phyloP scores from a whole-genome alignment of 2,329 filamentous ascomycete genomes.

The Seiridium cupressi region DNA sequence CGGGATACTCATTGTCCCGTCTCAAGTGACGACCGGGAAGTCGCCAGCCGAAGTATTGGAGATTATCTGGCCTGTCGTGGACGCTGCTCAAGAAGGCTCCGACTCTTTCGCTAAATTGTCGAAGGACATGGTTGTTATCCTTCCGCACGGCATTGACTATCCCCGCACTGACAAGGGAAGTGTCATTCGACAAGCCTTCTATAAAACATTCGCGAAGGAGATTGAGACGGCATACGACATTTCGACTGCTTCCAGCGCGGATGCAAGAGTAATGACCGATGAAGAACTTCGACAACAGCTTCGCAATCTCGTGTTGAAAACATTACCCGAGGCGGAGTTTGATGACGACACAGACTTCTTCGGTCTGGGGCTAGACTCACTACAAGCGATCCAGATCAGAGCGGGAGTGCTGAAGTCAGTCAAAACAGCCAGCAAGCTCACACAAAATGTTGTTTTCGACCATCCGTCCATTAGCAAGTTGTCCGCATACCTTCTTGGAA shows the following conservation, averaged over 20 bases:
- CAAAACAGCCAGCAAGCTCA: constrained; percentile 44
- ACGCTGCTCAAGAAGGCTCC: constrained; percentile 26
- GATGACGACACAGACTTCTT: constrained; percentile 55
- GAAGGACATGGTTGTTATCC: constrained; percentile 46
- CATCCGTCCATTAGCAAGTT: constrained; percentile 47
- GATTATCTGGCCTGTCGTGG: constrained; percentile 30
- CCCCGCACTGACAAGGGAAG: constrained; percentile 53
- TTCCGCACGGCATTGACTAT: constrained; percentile 39
- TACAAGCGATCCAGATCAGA: constrained; percentile 57
- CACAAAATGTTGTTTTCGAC: constrained; percentile 60
- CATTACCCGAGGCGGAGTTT: constrained; percentile 21
- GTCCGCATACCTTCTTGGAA: constrained; percentile 36
- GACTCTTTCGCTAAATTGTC: constrained; percentile 38
- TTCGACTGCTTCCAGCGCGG: constrained; percentile 18
- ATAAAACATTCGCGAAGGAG: constrained; percentile 37
- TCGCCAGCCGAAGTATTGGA: constrained; percentile 25
- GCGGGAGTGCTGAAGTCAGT: constrained; percentile 49
- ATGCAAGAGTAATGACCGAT: constrained; percentile 9
- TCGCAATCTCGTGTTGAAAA: constrained; percentile 23
- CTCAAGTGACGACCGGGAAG: constrained; percentile 12
- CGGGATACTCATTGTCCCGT: constrained; percentile 37
- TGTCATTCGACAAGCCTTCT: constrained; percentile 48
- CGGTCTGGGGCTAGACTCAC: constrained; percentile 53
- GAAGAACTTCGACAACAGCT: constrained; percentile 25
- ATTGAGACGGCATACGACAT: constrained; percentile 40